Base-by-base conservation (phyloP, 2,329 filamentous ascomycete genomes). In the Phyllosticta ampelicida region DNA sequence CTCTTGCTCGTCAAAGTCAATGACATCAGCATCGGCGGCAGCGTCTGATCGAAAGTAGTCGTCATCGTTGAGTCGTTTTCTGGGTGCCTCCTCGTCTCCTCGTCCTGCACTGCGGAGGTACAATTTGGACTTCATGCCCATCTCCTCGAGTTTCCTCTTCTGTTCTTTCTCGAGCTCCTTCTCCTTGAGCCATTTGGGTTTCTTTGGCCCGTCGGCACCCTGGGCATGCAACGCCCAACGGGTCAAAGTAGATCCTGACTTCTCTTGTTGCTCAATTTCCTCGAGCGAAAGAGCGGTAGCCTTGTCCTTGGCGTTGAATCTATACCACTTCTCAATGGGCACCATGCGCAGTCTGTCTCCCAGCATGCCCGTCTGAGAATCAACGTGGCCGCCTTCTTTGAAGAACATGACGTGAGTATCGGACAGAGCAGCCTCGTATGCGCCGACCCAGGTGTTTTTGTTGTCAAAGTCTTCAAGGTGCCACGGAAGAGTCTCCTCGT, bases 401-500 rank as follows among this genome's bases (percentile, higher is more conserved):
- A 92, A 81, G 56, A 95, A 86, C 63, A 95, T 86, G 54, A 90
- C 89, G 55, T 89, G 85, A 1, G 77, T 79, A 65, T 92, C 86
- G 0, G 92, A 96, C 44, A 97, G 80, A 18, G 90, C 89, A 23
- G 87, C 87, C 66, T 97, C 88, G 65, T 97, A 96, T 59, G 86
- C 87, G 51, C 91, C 94, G 30, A 94, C 86, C 90, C 91, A 97
- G 2, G 89, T 87, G 65, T 96, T 92, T 71, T 92, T 96, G 63
- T 90, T 90, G 67, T 99, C 92, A 48, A 91, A 95, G 70, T 99
- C 94, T 70, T 99, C 94, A 36, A 99, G 74, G 70, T 96, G 91
- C 94, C 94, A 99, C 5, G 94, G 94, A 54, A 96, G 77, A 3
- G 92, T 90, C 71, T 99, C 94, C 70, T 97, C 94, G 64, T 97